Conservation (phyloP, 1,139 yeast genomes). For the Diutina scorzettiae region DNA sequence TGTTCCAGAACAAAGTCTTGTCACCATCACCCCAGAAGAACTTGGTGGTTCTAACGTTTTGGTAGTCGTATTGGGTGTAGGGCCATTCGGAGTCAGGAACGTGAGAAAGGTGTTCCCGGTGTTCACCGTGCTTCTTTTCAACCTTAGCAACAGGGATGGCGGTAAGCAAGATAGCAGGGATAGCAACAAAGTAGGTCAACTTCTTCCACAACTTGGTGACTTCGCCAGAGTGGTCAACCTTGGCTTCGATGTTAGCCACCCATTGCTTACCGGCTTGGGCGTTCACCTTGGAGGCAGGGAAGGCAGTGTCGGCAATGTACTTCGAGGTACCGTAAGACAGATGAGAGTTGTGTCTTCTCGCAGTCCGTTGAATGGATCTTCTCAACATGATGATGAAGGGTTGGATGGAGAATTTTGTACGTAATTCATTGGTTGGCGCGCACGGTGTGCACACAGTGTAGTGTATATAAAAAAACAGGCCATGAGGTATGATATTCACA, state of each 20-base stretch:
- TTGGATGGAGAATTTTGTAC: not conserved
- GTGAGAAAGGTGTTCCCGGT: slow-evolving; percentile 71
- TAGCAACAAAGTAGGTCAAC: slow-evolving; percentile 65
- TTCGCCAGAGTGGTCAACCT: slow-evolving; percentile 65
- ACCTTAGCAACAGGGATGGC: slow-evolving; percentile 70
- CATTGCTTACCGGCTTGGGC: slow-evolving; percentile 33
- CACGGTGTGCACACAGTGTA: not conserved
- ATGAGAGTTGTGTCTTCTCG: slow-evolving; percentile 32
- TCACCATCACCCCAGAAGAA: slow-evolving; percentile 99
- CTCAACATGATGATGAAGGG: slow-evolving; percentile 21
- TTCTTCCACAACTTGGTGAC: slow-evolving; percentile 79
- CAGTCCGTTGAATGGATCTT: slow-evolving; percentile 26
- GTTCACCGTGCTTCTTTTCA: slow-evolving; percentile 83
- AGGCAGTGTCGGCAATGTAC: slow-evolving; percentile 29
- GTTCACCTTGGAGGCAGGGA: slow-evolving; percentile 18
- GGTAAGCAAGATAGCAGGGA: slow-evolving; percentile 68
- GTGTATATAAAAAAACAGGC: not conserved
- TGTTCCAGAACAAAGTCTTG: slow-evolving; percentile 94
- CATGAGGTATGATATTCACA: too few species aligned
- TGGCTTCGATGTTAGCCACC: slow-evolving; percentile 36
- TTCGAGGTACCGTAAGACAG: slow-evolving; percentile 22
- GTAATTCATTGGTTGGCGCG: slow-evolving; percentile 3
- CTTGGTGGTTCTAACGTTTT: slow-evolving; percentile 75
- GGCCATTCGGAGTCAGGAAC: slow-evolving; percentile 89
- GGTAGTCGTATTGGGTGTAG: slow-evolving; percentile 65